These are phyloP conservation scores for Starmerella gropengiesseri DNA, from an alignment of 805 yeast species.

Conservation along the genomic window DNA sequence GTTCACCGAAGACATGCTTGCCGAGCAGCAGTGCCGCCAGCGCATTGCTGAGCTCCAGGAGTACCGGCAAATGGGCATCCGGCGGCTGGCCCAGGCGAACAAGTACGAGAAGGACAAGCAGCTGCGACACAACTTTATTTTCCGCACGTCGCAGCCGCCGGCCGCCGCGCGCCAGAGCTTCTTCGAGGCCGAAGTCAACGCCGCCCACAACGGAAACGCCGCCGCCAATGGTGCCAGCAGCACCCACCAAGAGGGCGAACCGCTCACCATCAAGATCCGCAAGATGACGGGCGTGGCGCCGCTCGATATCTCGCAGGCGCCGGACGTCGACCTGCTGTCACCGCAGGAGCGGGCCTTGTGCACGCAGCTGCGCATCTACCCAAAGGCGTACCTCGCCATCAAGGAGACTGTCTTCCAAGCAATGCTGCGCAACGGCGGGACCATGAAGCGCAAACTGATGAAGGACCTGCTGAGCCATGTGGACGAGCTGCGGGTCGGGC, in stretches of 20 bases:
- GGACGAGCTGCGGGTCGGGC: slow-evolving; percentile 76
- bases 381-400: slow-evolving; percentile 88
- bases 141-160: slow-evolving; percentile 21
- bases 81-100: slow-evolving; percentile 67
- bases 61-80: slow-evolving; percentile 85
- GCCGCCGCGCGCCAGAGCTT: slow-evolving; percentile 18
- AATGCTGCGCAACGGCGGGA: slow-evolving; percentile 73
- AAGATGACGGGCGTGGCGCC: slow-evolving; percentile 29
- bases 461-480: slow-evolving; percentile 62
- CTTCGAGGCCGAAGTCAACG: slow-evolving; percentile 17
- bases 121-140: slow-evolving; percentile 44
- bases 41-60: slow-evolving; percentile 84
- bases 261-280: slow-evolving; percentile 24
- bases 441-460: slow-evolving; percentile 72
- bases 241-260: slow-evolving; percentile 15
- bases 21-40: slow-evolving; percentile 66
- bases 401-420: slow-evolving; percentile 84
- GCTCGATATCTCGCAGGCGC: slow-evolving; percentile 43
- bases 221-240: slow-evolving; percentile 8
- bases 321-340: slow-evolving; percentile 72
- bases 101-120: slow-evolving; percentile 83
- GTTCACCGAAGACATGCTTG: slow-evolving; percentile 60
- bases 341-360: slow-evolving; percentile 84
- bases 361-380: slow-evolving; percentile 68
- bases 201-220: slow-evolving; percentile 10